These are phyloP conservation scores for Fraxinus angustifolia DNA, from an alignment of 305 asterid genomes.

Conservation along the genomic window DNA sequence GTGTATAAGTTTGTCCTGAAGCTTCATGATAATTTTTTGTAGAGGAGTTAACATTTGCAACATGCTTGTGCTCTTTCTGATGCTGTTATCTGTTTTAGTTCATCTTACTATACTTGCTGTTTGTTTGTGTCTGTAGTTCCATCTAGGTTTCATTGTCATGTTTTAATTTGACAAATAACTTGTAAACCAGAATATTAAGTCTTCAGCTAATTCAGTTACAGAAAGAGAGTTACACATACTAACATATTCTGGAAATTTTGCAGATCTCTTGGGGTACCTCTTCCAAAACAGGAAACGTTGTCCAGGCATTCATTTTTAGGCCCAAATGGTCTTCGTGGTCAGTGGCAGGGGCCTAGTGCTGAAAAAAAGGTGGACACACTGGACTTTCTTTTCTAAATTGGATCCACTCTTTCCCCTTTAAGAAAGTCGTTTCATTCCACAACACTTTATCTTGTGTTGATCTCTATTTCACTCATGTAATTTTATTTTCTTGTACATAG, in stretches of 20 bases:
- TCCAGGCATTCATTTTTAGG: constrained; percentile 92
- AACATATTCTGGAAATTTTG: constrained; percentile 27
- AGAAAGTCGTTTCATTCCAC: background rate
- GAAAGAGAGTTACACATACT: constrained; percentile 4
- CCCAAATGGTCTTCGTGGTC: constrained; percentile 80
- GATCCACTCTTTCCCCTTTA: background rate
- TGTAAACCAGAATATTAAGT: constrained; percentile 13
- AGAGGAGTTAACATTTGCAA: background rate
- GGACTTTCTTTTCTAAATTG: constrained; percentile 16
- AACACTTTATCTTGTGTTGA: constrained; percentile 1
- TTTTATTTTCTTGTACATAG: constrained; percentile 36
- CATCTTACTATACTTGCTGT: constrained; percentile 1
- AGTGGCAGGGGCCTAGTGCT: constrained; percentile 63
- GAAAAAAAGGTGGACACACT: constrained; percentile 55
- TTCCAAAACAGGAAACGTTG: constrained; percentile 86
- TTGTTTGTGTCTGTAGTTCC: constrained; percentile 14
- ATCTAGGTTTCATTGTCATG: constrained; percentile 8
- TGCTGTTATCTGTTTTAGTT: constrained; percentile 22
- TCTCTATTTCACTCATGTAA: constrained; percentile 14
- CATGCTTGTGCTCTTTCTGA: constrained; percentile 7
- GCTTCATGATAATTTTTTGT: constrained; percentile 16
- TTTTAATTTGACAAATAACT: constrained; percentile 11
- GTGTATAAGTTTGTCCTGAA: background rate
- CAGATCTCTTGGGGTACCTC: constrained; percentile 81
- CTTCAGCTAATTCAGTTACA: constrained; percentile 5